Conservation (phyloP, 2,329 filamentous ascomycete genomes). For the Pestalotiopsis sp. region DNA sequence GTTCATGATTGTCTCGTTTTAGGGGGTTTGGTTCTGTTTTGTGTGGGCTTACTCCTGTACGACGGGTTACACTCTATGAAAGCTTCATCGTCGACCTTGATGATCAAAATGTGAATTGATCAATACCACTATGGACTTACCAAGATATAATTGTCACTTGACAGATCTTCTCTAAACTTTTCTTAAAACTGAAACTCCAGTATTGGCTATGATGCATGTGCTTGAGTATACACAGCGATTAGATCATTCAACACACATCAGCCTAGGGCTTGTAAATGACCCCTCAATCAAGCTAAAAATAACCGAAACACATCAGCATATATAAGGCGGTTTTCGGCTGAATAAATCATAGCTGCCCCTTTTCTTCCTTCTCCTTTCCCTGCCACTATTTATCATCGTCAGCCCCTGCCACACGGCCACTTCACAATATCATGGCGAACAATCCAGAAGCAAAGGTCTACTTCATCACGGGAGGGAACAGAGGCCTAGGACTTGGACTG, state of each 20-base stretch:
- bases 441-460: conserved; percentile 26
- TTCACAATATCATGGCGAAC: not conserved
- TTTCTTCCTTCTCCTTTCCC: not conserved
- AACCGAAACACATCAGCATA: not conserved
- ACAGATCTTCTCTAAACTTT: too few species aligned
- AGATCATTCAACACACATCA: not conserved
- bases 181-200: too few species aligned
- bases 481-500: conserved; percentile 43
- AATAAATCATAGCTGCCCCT: not conserved
- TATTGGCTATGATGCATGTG: too few species aligned
- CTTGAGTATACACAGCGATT: not conserved
- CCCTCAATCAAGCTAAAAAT: not conserved
- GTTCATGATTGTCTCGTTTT: too few species aligned
- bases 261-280: not conserved
- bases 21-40: too few species aligned
- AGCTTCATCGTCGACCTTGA: too few species aligned
- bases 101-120: too few species aligned
- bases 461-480: conserved; percentile 43
- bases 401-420: not conserved
- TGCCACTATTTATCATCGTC: not conserved
- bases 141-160: too few species aligned
- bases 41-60: too few species aligned
- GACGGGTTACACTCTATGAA: too few species aligned
- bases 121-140: too few species aligned
- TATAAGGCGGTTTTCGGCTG: not conserved